phyloP scores from a whole-genome alignment of 257 asterid species.

The Salvia rosmarinus region DNA sequence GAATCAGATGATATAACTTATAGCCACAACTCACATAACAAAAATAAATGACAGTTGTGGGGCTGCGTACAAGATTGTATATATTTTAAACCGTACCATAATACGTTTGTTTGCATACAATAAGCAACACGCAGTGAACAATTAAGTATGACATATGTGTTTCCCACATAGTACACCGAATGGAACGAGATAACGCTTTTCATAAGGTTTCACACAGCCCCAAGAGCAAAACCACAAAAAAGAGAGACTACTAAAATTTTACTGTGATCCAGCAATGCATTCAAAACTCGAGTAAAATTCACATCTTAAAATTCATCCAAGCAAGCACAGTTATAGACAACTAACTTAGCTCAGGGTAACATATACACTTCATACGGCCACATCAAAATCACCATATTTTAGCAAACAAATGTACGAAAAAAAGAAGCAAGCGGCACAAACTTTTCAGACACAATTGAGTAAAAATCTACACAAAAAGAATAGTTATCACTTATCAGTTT shows the following conservation, averaged over 20 bases:
- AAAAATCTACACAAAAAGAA: background rate
- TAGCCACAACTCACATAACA: background rate
- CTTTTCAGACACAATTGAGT: background rate
- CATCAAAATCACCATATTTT: background rate
- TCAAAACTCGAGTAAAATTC: background rate
- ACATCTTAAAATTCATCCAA: background rate
- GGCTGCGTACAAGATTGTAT: background rate
- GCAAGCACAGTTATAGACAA: background rate
- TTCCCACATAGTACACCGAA: too few species aligned
- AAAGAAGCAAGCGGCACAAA: background rate
- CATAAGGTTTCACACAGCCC: background rate
- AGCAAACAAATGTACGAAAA: slow-evolving; percentile 3
- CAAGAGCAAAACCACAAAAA: background rate
- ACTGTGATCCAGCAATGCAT: background rate
- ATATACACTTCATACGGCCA: background rate
- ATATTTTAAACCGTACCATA: too few species aligned
- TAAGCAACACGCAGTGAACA: too few species aligned
- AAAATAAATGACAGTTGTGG: background rate
- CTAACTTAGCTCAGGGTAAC: background rate
- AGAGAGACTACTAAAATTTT: background rate
- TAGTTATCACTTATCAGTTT: background rate
- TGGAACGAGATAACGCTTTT: background rate
- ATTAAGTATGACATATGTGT: too few species aligned
- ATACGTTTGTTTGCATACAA: too few species aligned
- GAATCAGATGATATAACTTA: background rate